A percentile compares a stretch with the other conserved stretches of the same genome.
Evolutionary conservation across 805 yeast species (phyloP).

Genomic region (Barnettozyma sucrosica): DNA sequence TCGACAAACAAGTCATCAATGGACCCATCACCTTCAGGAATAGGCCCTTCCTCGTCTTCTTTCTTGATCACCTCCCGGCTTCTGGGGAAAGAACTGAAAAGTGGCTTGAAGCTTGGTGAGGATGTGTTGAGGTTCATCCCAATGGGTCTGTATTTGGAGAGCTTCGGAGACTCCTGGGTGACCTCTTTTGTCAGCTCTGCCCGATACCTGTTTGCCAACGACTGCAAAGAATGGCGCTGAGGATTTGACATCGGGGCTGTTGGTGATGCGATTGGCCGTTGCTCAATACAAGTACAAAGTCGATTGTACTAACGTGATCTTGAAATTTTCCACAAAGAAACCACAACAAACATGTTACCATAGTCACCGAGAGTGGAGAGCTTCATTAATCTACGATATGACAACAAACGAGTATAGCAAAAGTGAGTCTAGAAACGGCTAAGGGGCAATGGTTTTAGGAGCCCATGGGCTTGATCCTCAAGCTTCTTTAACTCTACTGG

Average conservation of each 20-base stretch:
- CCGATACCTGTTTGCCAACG: constrained; percentile 1
- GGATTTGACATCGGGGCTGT: background rate
- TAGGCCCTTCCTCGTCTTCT: background rate
- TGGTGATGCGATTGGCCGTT: background rate
- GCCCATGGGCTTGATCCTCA: too few species aligned
- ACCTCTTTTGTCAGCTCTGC: background rate
- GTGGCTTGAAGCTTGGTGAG: constrained; percentile 2
- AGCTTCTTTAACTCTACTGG: too few species aligned
- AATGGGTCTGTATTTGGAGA: constrained; percentile 1
- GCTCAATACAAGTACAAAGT: background rate
- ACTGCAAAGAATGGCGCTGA: background rate
- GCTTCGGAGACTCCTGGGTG: background rate
- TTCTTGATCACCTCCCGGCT: background rate
- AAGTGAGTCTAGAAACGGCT: too few species aligned
- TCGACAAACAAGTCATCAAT: background rate
- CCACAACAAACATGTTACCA: background rate
- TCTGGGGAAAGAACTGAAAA: background rate
- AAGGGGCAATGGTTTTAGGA: too few species aligned
- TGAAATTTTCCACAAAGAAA: background rate
- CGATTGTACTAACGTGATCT: too few species aligned
- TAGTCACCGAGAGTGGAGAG: background rate
- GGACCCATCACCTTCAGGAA: background rate
- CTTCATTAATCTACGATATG: too few species aligned
- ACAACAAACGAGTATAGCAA: too few species aligned
- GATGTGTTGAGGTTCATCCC: constrained; percentile 1